Evolutionary conservation across 2,329 filamentous ascomycete genomes (phyloP).

Genomic region (Pestalotiopsis sp.): DNA sequence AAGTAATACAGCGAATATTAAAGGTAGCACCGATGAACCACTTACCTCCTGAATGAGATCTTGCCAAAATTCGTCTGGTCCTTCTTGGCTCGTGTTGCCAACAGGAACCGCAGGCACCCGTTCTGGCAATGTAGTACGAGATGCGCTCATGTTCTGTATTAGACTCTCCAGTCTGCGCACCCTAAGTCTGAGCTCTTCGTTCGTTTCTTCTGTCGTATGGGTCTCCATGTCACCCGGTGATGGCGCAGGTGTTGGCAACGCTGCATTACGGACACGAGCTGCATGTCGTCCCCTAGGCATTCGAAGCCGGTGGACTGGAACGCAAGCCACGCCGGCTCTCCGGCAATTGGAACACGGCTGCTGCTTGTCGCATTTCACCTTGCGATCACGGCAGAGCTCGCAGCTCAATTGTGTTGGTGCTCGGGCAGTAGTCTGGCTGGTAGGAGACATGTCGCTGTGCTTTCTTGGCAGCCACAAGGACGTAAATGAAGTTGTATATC

Average conservation of each 20-base stretch:
- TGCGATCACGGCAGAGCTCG: constrained; percentile 7
- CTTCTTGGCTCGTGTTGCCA: not conserved
- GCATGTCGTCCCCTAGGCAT: constrained; percentile 7
- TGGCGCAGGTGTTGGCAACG: not conserved
- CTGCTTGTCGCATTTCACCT: constrained; percentile 10
- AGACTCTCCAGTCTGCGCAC: not conserved
- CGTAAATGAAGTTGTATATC: not conserved
- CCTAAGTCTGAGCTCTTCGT: not conserved
- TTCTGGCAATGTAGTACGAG: not conserved
- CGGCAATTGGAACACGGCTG: constrained; percentile 3
- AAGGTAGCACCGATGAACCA: not conserved
- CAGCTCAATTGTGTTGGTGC: constrained; percentile 2
- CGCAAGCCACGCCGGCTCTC: not conserved
- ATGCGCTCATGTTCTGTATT: not conserved
- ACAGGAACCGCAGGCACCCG: not conserved
- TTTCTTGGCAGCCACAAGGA: not conserved
- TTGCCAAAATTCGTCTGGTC: constrained; percentile 7
- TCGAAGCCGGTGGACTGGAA: not conserved
- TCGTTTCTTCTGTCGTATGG: not conserved
- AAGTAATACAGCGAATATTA: not conserved
- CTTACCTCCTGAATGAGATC: constrained; percentile 7
- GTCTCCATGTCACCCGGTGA: not conserved
- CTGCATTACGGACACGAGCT: not conserved
- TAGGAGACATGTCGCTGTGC: not conserved
- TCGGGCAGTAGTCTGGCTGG: not conserved